Evolutionary conservation across 805 yeast genomes (phyloP).

Genomic region (Jamesozyma gamospora): DNA sequence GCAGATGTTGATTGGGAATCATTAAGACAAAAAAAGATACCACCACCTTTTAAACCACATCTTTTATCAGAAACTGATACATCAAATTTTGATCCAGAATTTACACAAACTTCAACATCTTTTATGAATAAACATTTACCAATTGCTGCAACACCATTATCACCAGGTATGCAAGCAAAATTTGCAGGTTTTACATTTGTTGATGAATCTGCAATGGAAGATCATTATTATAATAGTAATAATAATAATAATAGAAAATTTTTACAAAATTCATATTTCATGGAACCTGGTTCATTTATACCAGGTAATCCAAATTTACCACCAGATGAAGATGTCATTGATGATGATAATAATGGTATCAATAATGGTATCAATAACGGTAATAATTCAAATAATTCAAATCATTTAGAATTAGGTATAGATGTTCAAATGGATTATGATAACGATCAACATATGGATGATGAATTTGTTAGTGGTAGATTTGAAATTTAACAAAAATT

Average conservation of each 20-base stretch:
- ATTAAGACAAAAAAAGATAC: slow-evolving; percentile 66
- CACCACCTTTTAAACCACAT: slow-evolving; percentile 97
- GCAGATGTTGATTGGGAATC: slow-evolving; percentile 85
- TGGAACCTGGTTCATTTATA: slow-evolving; percentile 61
- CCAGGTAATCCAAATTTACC: slow-evolving; percentile 75
- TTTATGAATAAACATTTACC: slow-evolving; percentile 53
- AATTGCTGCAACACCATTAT: slow-evolving; percentile 53
- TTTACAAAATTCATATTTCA: slow-evolving; percentile 30
- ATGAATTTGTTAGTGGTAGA: slow-evolving; percentile 81
- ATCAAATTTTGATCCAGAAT: slow-evolving; percentile 95
- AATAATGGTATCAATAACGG: slow-evolving; percentile 30
- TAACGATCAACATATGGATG: slow-evolving; percentile 56
- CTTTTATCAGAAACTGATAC: slow-evolving; percentile 86
- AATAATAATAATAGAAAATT: slow-evolving; percentile 28
- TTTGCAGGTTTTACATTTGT: slow-evolving; percentile 96
- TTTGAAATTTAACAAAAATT: slow-evolving; percentile 80
- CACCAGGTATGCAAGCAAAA: slow-evolving; percentile 92
- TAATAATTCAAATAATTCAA: slow-evolving; percentile 16
- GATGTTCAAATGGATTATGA: slow-evolving; percentile 26
- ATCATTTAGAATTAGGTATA: slow-evolving; percentile 1
- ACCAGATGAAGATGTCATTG: slow-evolving; percentile 76
- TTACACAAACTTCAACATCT: slow-evolving; percentile 84
- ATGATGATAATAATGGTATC: slow-evolving; percentile 42
- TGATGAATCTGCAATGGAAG: slow-evolving; percentile 87
- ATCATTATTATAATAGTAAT: slow-evolving; percentile 45